Base-by-base conservation (phyloP, 2,329 filamentous ascomycete genomes). In the Fusarium sublunatum region DNA sequence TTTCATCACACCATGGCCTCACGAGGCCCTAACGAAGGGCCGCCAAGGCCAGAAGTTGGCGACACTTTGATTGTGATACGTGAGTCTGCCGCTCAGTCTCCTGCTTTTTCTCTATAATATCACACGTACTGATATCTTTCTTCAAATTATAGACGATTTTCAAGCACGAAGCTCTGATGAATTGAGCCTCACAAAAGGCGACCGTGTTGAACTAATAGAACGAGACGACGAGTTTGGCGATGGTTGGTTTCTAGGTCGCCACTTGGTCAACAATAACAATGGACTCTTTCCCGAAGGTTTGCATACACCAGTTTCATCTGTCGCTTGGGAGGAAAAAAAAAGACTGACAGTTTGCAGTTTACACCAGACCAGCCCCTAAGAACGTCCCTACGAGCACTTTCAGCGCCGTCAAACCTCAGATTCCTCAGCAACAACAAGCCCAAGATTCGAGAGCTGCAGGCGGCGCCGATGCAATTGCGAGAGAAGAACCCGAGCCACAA, bases 121-220 rank as follows among this genome's bases (percentile, higher is more conserved):
- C 29, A 24, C 28, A 41, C 29, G 43, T 41, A 45, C 53, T 58
- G 25, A 66, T 64, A 34, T 59, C 58, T 15, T 49, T 60, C 40
- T 11, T 38, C 35, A 29, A 39, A 39, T 36, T 53, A 40, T 56
- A 96, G 92, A 99, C 79, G 93, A 97, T 78, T 98, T 99, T 76
- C 82, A 88, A 69, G 93, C 94, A 55, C 88, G 95, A 68, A 96
- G 93, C 76, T 90, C 91, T 55, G 95, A 99, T 78, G 95, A 99
- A 82, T 83, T 99, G 73, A 96, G 88, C 69, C 83, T 99, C 66
- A 82, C 87, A 52, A 96, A 96, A 73, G 93, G 91, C 69, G 91
- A 95, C 72, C 87, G 90, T 64, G 89, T 96, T 61, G 90, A 94
- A 79, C 80, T 96, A 62, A 86, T 94, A 64, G 91, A 95, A 78